Percentiles rank a stretch among this genome's conserved stretches.
Conservation (phyloP, 371 early-diverging fungal genomes). For the Mucor sp. region DNA sequence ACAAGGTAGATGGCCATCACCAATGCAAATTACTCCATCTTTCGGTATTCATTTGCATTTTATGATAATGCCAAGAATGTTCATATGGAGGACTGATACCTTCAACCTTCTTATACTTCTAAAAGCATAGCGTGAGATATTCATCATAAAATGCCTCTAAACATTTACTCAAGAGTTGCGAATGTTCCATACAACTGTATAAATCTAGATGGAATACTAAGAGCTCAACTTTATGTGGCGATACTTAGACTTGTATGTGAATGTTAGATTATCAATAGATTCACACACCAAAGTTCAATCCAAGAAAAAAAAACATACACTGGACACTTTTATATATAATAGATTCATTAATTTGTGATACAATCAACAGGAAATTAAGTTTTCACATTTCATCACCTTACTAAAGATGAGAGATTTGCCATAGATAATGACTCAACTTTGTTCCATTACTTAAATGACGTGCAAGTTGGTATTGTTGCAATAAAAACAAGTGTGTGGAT, state of each 20-base stretch:
- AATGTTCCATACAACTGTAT: background rate
- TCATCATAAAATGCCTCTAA: too few species aligned
- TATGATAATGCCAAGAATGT: background rate
- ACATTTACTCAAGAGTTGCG: background rate
- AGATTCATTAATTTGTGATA: too few species aligned
- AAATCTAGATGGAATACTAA: too few species aligned
- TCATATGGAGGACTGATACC: background rate
- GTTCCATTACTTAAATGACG: background rate
- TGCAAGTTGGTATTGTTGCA: background rate
- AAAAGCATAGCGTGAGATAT: too few species aligned
- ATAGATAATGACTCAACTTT: background rate
- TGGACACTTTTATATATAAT: too few species aligned
- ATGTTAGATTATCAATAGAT: background rate
- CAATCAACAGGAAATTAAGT: background rate
- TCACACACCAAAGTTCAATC: background rate
- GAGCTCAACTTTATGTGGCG: background rate
- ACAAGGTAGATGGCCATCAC: background rate
- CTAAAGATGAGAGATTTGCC: background rate
- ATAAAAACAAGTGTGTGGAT: background rate
- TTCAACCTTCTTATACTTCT: background rate
- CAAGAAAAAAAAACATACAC: too few species aligned
- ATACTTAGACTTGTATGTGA: background rate
- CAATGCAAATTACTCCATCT: background rate
- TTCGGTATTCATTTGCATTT: background rate
- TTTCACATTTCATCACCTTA: background rate